phyloP scores from a whole-genome alignment of 2,329 filamentous ascomycete species.

The Chaetomium sp. region DNA sequence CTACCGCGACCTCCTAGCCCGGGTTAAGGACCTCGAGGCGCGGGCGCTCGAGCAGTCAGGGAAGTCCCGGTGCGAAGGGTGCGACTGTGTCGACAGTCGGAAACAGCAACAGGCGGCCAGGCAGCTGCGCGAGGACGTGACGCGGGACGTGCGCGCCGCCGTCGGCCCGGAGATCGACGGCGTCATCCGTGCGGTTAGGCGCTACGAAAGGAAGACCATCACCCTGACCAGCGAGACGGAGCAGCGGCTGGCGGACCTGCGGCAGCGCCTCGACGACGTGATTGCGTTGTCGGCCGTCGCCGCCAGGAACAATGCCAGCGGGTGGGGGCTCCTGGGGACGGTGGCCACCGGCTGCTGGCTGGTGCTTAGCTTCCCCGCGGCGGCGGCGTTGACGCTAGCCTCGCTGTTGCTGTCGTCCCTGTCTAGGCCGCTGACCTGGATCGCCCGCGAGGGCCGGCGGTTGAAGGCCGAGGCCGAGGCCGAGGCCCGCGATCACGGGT shows the following conservation, averaged over 20 bases:
- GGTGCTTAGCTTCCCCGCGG: not conserved
- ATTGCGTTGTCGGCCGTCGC: slow-evolving; percentile 79
- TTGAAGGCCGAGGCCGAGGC: not conserved
- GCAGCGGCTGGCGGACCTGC: slow-evolving; percentile 69
- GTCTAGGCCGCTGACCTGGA: not conserved
- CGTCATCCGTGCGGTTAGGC: slow-evolving; percentile 81
- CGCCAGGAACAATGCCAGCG: slow-evolving; percentile 51
- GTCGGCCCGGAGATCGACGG: slow-evolving; percentile 85
- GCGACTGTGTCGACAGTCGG: slow-evolving; percentile 1
- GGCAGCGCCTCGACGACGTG: slow-evolving; percentile 72
- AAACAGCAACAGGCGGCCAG: slow-evolving; percentile 39
- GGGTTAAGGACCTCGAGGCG: slow-evolving; percentile 71
- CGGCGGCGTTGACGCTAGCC: not conserved
- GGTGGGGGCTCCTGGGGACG: slow-evolving; percentile 40
- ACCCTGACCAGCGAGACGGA: slow-evolving; percentile 76
- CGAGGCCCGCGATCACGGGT: not conserved
- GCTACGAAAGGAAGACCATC: slow-evolving; percentile 87
- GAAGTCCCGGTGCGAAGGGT: not conserved
- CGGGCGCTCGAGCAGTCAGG: slow-evolving; percentile 42
- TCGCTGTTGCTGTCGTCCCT: not conserved
- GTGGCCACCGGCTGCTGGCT: slow-evolving; percentile 39
- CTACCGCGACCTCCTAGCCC: slow-evolving; percentile 61
- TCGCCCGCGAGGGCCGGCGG: not conserved
- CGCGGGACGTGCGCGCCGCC: slow-evolving; percentile 62
- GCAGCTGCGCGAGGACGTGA: slow-evolving; percentile 64